phyloP scores from a whole-genome alignment of 768 basidiomycete species.

The Albatrellus ellisii region DNA sequence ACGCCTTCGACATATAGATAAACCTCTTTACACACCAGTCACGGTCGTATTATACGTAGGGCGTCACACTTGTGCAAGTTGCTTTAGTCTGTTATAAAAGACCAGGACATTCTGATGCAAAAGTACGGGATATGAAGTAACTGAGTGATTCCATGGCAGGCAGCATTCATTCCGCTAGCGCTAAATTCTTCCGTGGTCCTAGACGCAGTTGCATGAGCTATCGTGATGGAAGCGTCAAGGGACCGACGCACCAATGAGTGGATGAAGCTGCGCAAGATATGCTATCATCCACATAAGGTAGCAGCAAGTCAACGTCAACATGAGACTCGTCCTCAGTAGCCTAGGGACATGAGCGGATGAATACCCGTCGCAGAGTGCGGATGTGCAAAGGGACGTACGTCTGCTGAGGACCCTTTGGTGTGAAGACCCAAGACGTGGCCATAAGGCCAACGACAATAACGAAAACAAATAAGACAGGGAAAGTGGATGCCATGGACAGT shows the following conservation, averaged over 20 bases:
- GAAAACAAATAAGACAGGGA: conserved; percentile 58
- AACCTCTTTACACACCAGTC: too few species aligned
- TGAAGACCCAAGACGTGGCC: conserved; percentile 47
- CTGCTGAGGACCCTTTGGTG: conserved; percentile 83
- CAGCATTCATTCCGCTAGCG: conserved; percentile 7
- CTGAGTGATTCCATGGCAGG: too few species aligned
- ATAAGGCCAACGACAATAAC: conserved; percentile 54
- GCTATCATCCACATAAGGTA: conserved; percentile 97
- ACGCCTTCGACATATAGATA: too few species aligned
- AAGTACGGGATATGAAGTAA: too few species aligned
- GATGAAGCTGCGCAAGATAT: conserved; percentile 91
- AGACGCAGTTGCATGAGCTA: neutral
- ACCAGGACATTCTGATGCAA: too few species aligned
- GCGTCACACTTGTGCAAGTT: too few species aligned
- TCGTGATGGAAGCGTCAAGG: neutral
- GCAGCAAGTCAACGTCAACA: conserved; percentile 70
- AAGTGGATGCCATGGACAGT: conserved; percentile 48
- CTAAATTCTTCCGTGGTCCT: conserved; percentile 14
- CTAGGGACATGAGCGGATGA: conserved; percentile 25
- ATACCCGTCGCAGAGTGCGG: neutral
- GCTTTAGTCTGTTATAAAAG: too few species aligned
- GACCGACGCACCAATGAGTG: conserved; percentile 58
- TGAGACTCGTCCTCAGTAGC: conserved; percentile 65
- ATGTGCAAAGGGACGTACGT: conserved; percentile 47
- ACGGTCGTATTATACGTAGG: too few species aligned